Percentiles rank a stretch among this genome's conserved stretches.
Evolutionary conservation across 1,284 basidiomycete species (phyloP).

Genomic region (Xanthoconium separans): DNA sequence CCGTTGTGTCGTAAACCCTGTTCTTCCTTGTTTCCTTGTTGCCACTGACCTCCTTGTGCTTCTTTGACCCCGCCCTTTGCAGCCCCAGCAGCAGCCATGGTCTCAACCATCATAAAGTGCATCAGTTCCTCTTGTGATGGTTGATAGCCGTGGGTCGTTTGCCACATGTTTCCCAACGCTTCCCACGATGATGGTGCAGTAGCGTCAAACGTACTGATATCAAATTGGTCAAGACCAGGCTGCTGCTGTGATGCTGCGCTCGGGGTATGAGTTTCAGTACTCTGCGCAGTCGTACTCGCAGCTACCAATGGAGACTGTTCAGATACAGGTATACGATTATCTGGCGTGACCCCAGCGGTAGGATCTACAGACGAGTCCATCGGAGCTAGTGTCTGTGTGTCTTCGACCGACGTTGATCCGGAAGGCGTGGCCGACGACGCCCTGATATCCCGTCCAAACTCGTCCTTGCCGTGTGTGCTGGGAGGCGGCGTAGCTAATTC

Average conservation of each 20-base stretch:
- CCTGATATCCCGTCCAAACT: conserved; percentile 79
- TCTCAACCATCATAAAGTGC: conserved; percentile 58
- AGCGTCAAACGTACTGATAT: conserved; percentile 67
- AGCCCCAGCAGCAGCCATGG: conserved; percentile 31
- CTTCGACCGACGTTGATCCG: conserved; percentile 33
- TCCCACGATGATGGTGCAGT: conserved; percentile 71
- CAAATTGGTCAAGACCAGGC: conserved; percentile 63
- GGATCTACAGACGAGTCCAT: conserved; percentile 38
- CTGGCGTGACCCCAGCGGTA: conserved; percentile 37
- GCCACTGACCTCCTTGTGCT: conserved; percentile 25
- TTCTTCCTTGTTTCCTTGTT: conserved; percentile 16
- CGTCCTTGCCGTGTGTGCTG: conserved; percentile 57
- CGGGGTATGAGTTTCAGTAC: conserved; percentile 34
- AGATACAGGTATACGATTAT: conserved; percentile 50
- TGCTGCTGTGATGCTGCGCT: conserved; percentile 38
- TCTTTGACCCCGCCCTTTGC: conserved; percentile 12
- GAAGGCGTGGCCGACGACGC: conserved; percentile 38
- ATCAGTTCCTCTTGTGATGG: conserved; percentile 74
- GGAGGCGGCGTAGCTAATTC: conserved; percentile 23
- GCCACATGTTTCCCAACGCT: conserved; percentile 72
- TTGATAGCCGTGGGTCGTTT: conserved; percentile 57
- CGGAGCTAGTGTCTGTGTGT: conserved; percentile 33
- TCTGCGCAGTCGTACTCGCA: conserved; percentile 52
- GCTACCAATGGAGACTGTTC: conserved; percentile 44
- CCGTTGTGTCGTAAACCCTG: conserved; percentile 13